Evolutionary conservation across 1,139 yeast genomes (phyloP).

Genomic region (Taiozyma sp.): DNA sequence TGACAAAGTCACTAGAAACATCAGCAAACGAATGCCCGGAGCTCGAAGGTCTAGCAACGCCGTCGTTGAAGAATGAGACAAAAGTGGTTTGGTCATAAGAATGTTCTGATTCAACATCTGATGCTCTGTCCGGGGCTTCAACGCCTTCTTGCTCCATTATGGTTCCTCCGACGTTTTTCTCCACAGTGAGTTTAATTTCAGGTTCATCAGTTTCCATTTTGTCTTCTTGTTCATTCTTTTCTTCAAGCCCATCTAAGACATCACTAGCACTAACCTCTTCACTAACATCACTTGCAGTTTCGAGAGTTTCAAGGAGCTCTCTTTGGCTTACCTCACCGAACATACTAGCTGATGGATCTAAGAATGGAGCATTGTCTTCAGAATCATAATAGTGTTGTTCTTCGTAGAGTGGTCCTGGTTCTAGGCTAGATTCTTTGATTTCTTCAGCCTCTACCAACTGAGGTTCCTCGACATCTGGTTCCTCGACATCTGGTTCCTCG

Average conservation of each 20-base stretch:
- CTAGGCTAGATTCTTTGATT: background rate
- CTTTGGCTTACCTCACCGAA: slow-evolving; percentile 17
- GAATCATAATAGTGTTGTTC: slow-evolving; percentile 21
- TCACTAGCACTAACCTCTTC: slow-evolving; percentile 3
- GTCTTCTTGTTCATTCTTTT: background rate
- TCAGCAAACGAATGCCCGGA: slow-evolving; percentile 11
- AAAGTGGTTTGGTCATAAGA: slow-evolving; percentile 9
- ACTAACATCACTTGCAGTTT: slow-evolving; percentile 2
- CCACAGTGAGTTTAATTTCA: background rate
- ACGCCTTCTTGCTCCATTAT: background rate
- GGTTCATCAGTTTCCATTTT: background rate
- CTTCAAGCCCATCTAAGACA: background rate
- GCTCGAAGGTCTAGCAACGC: background rate
- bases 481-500: too few species aligned
- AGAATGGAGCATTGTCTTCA: slow-evolving; percentile 17
- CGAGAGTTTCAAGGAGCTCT: slow-evolving; percentile 3
- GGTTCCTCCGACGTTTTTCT: background rate
- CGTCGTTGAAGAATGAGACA: slow-evolving; percentile 12
- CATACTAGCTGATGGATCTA: slow-evolving; percentile 20
- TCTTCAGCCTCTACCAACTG: background rate
- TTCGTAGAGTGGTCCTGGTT: background rate
- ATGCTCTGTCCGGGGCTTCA: background rate
- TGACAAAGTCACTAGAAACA: slow-evolving; percentile 11
- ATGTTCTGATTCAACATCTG: background rate
- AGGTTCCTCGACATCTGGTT: too few species aligned